phyloP scores from a whole-genome alignment of 2,329 filamentous ascomycete species.

The Aspergillus ochraceus region DNA sequence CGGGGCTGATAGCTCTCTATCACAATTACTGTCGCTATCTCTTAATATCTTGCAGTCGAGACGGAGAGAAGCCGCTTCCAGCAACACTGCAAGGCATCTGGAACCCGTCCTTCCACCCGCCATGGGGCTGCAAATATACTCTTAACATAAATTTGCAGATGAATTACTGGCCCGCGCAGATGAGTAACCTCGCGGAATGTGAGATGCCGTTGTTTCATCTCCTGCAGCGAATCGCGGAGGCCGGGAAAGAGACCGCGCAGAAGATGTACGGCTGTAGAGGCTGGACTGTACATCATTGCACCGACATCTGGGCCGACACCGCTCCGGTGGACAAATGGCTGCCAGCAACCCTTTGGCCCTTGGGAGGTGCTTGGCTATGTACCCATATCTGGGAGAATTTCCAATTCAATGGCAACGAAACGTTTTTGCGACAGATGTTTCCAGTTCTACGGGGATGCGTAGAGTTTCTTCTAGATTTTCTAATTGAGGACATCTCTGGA shows the following conservation, averaged over 20 bases:
- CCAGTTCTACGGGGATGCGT: slow-evolving; percentile 28
- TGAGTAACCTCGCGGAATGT: slow-evolving; percentile 50
- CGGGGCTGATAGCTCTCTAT: slow-evolving; percentile 54
- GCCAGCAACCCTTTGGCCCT: slow-evolving; percentile 42
- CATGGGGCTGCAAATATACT: slow-evolving; percentile 60
- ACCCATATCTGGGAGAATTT: slow-evolving; percentile 60
- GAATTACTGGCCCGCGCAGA: slow-evolving; percentile 60
- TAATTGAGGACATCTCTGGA: slow-evolving; percentile 24
- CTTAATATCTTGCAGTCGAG: slow-evolving; percentile 55
- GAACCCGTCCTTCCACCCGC: slow-evolving; percentile 49
- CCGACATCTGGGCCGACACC: slow-evolving; percentile 61
- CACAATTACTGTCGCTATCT: slow-evolving; percentile 57
- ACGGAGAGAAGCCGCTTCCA: slow-evolving; percentile 26
- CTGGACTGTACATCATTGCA: slow-evolving; percentile 59
- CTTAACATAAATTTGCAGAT: slow-evolving; percentile 63
- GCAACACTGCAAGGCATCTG: slow-evolving; percentile 60
- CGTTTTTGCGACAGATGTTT: slow-evolving; percentile 24
- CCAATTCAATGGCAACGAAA: slow-evolving; percentile 46
- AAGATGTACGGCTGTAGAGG: slow-evolving; percentile 56
- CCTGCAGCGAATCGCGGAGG: slow-evolving; percentile 31
- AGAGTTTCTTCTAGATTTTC: slow-evolving; percentile 31
- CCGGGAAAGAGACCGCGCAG: slow-evolving; percentile 53
- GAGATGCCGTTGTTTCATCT: slow-evolving; percentile 45
- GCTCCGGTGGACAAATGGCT: slow-evolving; percentile 49
- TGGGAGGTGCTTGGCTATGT: slow-evolving; percentile 60